Percentiles rank a stretch among this genome's conserved stretches.
Conservation (phyloP, 2,329 filamentous ascomycete genomes). For the Paracorniculantispora psalliotae region DNA sequence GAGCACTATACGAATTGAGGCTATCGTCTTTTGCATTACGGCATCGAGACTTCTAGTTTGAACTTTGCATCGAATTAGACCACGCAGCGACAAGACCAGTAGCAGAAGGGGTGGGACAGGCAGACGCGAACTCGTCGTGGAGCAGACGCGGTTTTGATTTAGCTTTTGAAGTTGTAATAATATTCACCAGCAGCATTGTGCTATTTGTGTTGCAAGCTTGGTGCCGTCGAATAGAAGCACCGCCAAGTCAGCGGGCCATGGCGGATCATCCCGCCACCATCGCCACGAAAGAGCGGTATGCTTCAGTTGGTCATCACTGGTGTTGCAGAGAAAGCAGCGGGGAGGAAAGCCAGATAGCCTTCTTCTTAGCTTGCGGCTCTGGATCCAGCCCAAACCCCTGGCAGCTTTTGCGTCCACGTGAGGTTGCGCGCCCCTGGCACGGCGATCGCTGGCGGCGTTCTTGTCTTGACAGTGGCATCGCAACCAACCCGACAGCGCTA, state of each 20-base stretch:
- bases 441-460: not conserved
- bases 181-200: too few relatives aligned
- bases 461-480: not conserved
- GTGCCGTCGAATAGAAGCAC: not conserved
- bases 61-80: too few relatives aligned
- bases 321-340: not conserved
- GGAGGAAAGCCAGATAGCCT: not conserved
- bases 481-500: not conserved
- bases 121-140: too few relatives aligned
- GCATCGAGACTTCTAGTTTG: too few relatives aligned
- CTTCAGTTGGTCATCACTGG: not conserved
- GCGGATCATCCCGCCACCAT: not conserved
- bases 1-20: not conserved
- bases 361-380: not conserved
- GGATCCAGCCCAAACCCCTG: not conserved
- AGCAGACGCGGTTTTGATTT: too few relatives aligned
- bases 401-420: not conserved
- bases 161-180: too few relatives aligned
- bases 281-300: not conserved
- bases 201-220: too few relatives aligned
- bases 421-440: not conserved
- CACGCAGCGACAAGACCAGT: too few relatives aligned
- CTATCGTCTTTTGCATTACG: too few relatives aligned
- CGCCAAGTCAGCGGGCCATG: not conserved
- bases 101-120: too few relatives aligned